A percentile compares a stretch with the other conserved stretches of the same genome.
Conservation (phyloP, 768 basidiomycete genomes). For the Ephemerocybe angulata region DNA sequence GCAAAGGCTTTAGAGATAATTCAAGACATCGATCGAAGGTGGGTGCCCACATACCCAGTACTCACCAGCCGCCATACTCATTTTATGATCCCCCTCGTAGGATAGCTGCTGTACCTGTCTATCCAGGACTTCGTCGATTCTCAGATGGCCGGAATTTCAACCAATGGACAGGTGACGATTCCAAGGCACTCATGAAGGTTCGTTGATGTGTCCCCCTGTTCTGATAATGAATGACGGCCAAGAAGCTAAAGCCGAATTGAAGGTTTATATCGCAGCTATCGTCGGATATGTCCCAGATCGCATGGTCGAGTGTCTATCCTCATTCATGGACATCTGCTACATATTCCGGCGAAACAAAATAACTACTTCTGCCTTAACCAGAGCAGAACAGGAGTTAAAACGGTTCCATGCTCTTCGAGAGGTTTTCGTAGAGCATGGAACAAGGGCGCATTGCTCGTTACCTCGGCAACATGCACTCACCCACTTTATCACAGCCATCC, state of each 20-base stretch:
- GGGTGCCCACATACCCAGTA: slow-evolving; percentile 7
- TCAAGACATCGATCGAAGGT: slow-evolving; percentile 36
- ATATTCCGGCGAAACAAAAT: slow-evolving; percentile 25
- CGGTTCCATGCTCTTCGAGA: slow-evolving; percentile 27
- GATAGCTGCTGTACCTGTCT: slow-evolving; percentile 19
- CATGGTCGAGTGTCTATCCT: slow-evolving; percentile 18
- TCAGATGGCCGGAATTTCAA: slow-evolving; percentile 19
- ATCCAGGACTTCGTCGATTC: slow-evolving; percentile 20
- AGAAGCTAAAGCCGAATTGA: neutral
- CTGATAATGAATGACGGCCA: neutral
- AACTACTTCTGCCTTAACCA: slow-evolving; percentile 3
- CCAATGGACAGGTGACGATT: slow-evolving; percentile 31
- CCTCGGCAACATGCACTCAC: slow-evolving; percentile 26
- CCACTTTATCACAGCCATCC: slow-evolving; percentile 20
- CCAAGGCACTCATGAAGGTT: slow-evolving; percentile 35
- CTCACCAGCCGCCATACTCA: neutral
- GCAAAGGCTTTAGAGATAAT: slow-evolving; percentile 25
- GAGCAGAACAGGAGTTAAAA: slow-evolving; percentile 13
- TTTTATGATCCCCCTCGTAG: slow-evolving; percentile 1
- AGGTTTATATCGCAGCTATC: slow-evolving; percentile 23
- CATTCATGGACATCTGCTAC: slow-evolving; percentile 34
- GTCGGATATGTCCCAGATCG: slow-evolving; percentile 13
- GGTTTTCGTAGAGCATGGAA: slow-evolving; percentile 23
- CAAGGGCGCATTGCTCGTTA: slow-evolving; percentile 19
- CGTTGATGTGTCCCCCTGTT: slow-evolving; percentile 1